Percentiles rank a stretch among this genome's conserved stretches.
Conservation (phyloP, 148 eudicot species). For the Pouteria glomerata region DNA sequence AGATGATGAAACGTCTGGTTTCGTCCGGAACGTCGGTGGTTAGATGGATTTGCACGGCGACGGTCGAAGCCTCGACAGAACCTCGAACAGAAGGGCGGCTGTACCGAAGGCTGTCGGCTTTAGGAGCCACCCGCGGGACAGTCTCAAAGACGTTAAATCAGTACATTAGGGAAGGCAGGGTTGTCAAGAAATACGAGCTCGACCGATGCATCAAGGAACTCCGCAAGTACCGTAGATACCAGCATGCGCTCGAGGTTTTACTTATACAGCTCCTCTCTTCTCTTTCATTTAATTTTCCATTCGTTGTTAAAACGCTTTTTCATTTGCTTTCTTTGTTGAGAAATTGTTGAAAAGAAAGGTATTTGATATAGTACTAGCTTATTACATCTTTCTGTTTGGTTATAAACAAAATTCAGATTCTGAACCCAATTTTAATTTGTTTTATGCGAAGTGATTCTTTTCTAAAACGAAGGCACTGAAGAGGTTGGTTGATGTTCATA, state of each 20-base stretch:
- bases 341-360: no score
- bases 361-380: no score
- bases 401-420: no score
- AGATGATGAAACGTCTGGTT: not conserved
- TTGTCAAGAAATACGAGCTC: slow-evolving; percentile 22
- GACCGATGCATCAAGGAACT: slow-evolving; percentile 37
- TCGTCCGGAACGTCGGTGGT: not conserved
- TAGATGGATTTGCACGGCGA: slow-evolving; percentile 25
- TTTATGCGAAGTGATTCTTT: no score
- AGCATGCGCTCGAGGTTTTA: slow-evolving; percentile 53
- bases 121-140: slow-evolving; percentile 29
- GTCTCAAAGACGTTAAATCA: slow-evolving; percentile 35
- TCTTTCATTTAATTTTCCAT: not conserved
- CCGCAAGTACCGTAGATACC: slow-evolving; percentile 29
- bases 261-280: not conserved
- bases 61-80: slow-evolving; percentile 1
- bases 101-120: slow-evolving; percentile 33
- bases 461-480: no score
- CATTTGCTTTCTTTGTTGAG: no score
- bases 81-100: slow-evolving; percentile 16
- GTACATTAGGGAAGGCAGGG: slow-evolving; percentile 37
- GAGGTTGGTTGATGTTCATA: no score
- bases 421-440: no score
- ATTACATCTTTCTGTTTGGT: no score
- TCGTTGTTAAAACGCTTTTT: no score